A percentile compares a stretch with the other conserved stretches of the same genome.
Evolutionary conservation across 257 asterid species (phyloP).

Genomic region (Eustoma russellianum): DNA sequence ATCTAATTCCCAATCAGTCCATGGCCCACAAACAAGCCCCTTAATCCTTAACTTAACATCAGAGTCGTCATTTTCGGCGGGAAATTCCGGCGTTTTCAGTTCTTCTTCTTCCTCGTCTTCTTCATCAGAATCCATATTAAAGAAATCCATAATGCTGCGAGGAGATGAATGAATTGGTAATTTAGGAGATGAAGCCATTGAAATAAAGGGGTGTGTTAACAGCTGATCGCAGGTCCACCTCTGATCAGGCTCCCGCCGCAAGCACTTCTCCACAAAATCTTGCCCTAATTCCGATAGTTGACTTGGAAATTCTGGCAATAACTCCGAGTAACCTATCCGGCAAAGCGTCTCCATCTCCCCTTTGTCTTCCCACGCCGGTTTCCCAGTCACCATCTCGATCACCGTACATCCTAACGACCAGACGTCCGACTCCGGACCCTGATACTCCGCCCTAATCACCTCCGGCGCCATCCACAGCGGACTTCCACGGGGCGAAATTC

Average conservation of each 20-base stretch:
- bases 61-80: neutral
- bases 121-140: conserved; percentile 18
- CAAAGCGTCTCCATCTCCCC: conserved; percentile 18
- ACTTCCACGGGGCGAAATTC: conserved; percentile 31
- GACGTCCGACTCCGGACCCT: conserved; percentile 61
- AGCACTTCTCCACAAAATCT: conserved; percentile 46
- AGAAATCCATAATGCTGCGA: conserved; percentile 42
- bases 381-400: conserved; percentile 54
- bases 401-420: conserved; percentile 70
- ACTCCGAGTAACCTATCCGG: conserved; percentile 40
- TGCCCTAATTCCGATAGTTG: conserved; percentile 21
- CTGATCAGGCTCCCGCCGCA: conserved; percentile 24
- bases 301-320: conserved; percentile 36
- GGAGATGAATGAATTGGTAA: conserved; percentile 24
- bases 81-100: no score
- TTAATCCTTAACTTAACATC: conserved; percentile 24
- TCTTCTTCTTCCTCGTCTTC: conserved; percentile 12
- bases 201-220: conserved; percentile 46
- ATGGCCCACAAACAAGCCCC: conserved; percentile 19
- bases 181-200: conserved; percentile 9
- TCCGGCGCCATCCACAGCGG: conserved; percentile 84
- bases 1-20: conserved; percentile 44
- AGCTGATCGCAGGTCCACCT: conserved; percentile 73
- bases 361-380: conserved; percentile 40
- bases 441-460: conserved; percentile 44